These are phyloP conservation scores for Raphanus sativus DNA, from an alignment of 345 rosid genomes.

Conservation along the genomic window DNA sequence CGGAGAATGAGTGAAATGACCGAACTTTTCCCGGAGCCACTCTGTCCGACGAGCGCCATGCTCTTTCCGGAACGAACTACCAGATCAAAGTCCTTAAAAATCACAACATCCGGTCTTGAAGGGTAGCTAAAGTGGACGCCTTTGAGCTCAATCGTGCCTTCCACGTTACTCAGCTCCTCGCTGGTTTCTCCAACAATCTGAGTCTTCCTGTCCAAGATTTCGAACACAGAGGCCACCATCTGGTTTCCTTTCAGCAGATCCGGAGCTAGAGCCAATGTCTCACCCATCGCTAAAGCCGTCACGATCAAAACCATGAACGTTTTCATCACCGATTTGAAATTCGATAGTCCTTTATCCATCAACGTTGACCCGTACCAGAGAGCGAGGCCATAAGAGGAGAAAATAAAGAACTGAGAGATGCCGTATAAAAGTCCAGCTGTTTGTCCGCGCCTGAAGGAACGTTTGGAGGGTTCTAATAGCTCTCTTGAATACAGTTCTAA, in stretches of 20 bases:
- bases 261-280: constrained; percentile 82
- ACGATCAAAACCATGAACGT: constrained; percentile 94
- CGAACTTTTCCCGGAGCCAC: constrained; percentile 96
- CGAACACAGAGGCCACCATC: constrained; percentile 88
- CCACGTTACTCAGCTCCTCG: constrained; percentile 59
- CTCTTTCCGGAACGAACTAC: constrained; percentile 67
- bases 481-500: constrained; percentile 72
- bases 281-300: constrained; percentile 97
- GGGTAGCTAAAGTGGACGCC: constrained; percentile 82
- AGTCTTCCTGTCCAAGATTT: constrained; percentile 73
- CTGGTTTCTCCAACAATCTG: constrained; percentile 62
- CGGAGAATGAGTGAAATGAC: constrained; percentile 84
- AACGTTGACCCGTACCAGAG: constrained; percentile 94
- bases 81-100: constrained; percentile 73
- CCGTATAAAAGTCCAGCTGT: constrained; percentile 91
- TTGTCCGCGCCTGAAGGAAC: constrained; percentile 85
- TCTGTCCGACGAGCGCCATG: constrained; percentile 93
- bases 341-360: constrained; percentile 79
- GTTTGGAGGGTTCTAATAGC: constrained; percentile 77
- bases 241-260: constrained; percentile 95
- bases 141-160: constrained; percentile 71
- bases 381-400: constrained; percentile 94
- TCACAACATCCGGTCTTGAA: constrained; percentile 74
- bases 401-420: constrained; percentile 92
- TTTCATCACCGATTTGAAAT: constrained; percentile 85